Evolutionary conservation across 192 early-diverging fungal species (phyloP), one percentile per base, ranked within the genome.

Genomic region (Backusella mclennaniae): DNA sequence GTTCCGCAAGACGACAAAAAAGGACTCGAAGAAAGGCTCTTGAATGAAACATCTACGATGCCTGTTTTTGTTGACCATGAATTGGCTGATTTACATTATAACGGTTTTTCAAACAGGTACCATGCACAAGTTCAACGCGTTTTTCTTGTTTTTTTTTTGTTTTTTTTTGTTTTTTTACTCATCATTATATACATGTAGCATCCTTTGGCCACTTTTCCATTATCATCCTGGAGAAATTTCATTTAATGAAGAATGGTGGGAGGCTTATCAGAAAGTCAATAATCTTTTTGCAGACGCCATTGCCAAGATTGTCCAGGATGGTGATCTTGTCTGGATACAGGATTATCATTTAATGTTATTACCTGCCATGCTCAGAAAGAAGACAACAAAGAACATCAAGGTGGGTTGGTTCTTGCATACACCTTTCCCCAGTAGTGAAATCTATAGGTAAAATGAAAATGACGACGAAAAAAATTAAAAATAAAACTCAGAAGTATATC

Each of bases 301-400:
- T 71, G 87, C 88, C 12, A 87, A 92, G n/a, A 88, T 94, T 72
- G 89, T 96, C 9, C 81, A 95, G 79, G 95, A 98, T 73, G 96
- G 95, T 68, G 95, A 95, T 83, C 81, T 95, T 41, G 93, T 95
- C 35, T 96, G 94, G 94, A 88, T 96, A 46, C 94, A 96, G 67
- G 98, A 99, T 81, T 99, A 99, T 81, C 98, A 99, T 80, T 83
- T 99, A 77, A 98, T 99, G 97, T 86, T 98, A 56, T 83, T 99
- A 59, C 98, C 98, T 9, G 83, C 86, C 6, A 87, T 98, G 85
- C 82, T 99, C 73, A 87, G 96, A 36, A 88, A 93, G 76, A 88
- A 83, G 79, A 85, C 88, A 53, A 82, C 86, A 67, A 89, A 86
- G 75, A 89, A 95, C 66, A 90, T 98, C 77, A 96, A 96, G 83